phyloP scores from a whole-genome alignment of 2,329 filamentous ascomycete genomes.

The Sporothrix sp. region DNA sequence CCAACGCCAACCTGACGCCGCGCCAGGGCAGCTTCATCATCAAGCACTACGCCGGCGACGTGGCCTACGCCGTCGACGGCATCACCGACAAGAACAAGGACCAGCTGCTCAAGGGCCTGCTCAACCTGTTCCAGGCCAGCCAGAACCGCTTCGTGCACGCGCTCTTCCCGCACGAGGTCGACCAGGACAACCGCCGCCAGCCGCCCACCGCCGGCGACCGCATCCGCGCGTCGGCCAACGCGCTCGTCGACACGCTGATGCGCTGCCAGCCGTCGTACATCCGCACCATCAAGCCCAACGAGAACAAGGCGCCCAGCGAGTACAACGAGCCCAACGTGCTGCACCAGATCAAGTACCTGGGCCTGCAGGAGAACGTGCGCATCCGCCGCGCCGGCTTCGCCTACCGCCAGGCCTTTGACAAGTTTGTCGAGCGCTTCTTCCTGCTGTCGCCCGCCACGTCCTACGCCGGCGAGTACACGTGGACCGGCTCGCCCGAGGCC shows the following conservation, averaged over 20 bases:
- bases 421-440: slow-evolving; percentile 96
- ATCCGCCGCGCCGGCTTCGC: slow-evolving; percentile 95
- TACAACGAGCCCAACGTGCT: slow-evolving; percentile 88
- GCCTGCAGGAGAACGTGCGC: slow-evolving; percentile 97
- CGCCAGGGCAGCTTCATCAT: slow-evolving; percentile 95
- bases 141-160: slow-evolving; percentile 78
- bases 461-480: slow-evolving; percentile 95
- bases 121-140: slow-evolving; percentile 77
- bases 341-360: slow-evolving; percentile 97
- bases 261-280: slow-evolving; percentile 97
- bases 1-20: slow-evolving; percentile 82
- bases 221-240: slow-evolving; percentile 90
- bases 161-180: slow-evolving; percentile 84
- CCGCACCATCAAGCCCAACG: slow-evolving; percentile 97
- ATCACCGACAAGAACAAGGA: slow-evolving; percentile 99
- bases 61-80: slow-evolving; percentile 85
- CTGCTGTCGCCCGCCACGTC: slow-evolving; percentile 87
- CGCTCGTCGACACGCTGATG: slow-evolving; percentile 90
- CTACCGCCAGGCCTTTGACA: slow-evolving; percentile 93
- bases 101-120: slow-evolving; percentile 83
- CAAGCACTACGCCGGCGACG: slow-evolving; percentile 97
- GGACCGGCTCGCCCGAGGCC: slow-evolving; percentile 78
- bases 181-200: slow-evolving; percentile 89
- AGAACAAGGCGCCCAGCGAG: slow-evolving; percentile 92
- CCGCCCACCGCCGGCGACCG: slow-evolving; percentile 94